A percentile compares a stretch with the other conserved stretches of the same genome.
Conservation (phyloP, 345 rosid species). For the Citrus mangshanensis region DNA sequence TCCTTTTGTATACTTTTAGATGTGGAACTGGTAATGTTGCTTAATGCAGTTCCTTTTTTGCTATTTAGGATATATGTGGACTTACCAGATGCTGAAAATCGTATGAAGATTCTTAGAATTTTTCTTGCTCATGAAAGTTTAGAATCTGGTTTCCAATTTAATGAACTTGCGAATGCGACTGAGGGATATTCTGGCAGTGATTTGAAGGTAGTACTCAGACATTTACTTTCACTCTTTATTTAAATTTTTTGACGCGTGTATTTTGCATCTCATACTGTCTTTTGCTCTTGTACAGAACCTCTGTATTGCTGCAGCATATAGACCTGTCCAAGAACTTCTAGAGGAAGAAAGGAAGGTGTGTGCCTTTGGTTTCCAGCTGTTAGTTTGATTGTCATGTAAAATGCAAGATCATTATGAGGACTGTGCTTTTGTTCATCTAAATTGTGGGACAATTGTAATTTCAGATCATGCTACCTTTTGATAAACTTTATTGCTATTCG, state of each 20-base stretch:
- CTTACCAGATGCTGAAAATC: slow-evolving; percentile 89
- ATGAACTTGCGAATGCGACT: slow-evolving; percentile 76
- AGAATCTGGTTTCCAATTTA: slow-evolving; percentile 50
- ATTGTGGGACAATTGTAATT: not conserved
- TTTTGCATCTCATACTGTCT: slow-evolving; percentile 4
- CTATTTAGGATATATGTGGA: slow-evolving; percentile 80
- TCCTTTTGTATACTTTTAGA: not conserved
- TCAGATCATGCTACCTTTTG: not conserved
- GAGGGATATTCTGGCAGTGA: slow-evolving; percentile 99
- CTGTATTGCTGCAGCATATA: slow-evolving; percentile 94
- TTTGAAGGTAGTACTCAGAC: slow-evolving; percentile 61
- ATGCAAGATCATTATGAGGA: not conserved
- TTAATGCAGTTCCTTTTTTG: slow-evolving; percentile 15
- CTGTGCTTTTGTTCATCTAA: not conserved
- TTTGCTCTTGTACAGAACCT: slow-evolving; percentile 62
- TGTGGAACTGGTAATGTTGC: not conserved
- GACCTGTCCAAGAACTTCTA: slow-evolving; percentile 93
- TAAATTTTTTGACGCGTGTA: not conserved
- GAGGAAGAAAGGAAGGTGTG: slow-evolving; percentile 73
- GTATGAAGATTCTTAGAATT: slow-evolving; percentile 79
- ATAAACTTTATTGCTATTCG: not conserved
- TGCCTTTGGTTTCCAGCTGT: slow-evolving; percentile 1
- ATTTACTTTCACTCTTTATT: not conserved
- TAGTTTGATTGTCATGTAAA: not conserved
- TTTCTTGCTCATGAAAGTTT: slow-evolving; percentile 70